phyloP scores from a whole-genome alignment of 768 basidiomycete species.

The Lactarius sanguifluus region DNA sequence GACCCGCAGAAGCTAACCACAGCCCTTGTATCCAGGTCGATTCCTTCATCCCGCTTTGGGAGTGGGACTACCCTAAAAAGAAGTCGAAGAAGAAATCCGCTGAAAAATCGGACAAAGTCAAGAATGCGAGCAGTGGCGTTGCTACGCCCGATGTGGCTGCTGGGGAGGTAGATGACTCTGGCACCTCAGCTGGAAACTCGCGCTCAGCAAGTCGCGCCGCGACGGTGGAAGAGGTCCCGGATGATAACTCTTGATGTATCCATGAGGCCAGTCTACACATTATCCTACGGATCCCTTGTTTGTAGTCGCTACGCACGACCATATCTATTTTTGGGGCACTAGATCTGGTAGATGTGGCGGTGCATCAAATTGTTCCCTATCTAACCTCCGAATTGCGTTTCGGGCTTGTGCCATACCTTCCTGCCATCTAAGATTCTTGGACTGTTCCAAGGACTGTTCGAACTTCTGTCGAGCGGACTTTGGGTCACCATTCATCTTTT shows the following conservation, averaged over 20 bases:
- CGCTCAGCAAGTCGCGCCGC: conserved; percentile 37
- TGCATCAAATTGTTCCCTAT: conserved; percentile 11
- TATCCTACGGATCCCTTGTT: conserved; percentile 5
- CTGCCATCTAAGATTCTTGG: conserved; percentile 21
- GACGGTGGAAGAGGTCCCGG: conserved; percentile 37
- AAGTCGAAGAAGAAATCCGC: conserved; percentile 55
- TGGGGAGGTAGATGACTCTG: conserved; percentile 41
- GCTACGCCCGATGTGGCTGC: conserved; percentile 43
- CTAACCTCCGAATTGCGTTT: conserved; percentile 26
- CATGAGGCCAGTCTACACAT: neutral
- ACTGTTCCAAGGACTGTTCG: conserved; percentile 25
- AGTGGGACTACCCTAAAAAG: conserved; percentile 87
- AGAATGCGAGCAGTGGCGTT: conserved; percentile 39
- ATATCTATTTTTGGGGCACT: conserved; percentile 26
- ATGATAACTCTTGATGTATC: conserved; percentile 34
- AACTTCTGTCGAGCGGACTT: conserved; percentile 23
- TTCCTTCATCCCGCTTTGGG: conserved; percentile 95
- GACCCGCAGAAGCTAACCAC: conserved; percentile 7
- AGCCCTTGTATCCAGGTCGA: conserved; percentile 64
- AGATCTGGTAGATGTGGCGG: neutral
- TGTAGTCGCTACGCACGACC: conserved; percentile 15
- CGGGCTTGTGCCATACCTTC: conserved; percentile 26
- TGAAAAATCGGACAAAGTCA: conserved; percentile 50
- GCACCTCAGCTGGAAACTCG: conserved; percentile 38
- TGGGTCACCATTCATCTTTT: conserved; percentile 25